Evolutionary conservation across 352 stramenopile species (phyloP).

Genomic region (Pythium biforme): DNA sequence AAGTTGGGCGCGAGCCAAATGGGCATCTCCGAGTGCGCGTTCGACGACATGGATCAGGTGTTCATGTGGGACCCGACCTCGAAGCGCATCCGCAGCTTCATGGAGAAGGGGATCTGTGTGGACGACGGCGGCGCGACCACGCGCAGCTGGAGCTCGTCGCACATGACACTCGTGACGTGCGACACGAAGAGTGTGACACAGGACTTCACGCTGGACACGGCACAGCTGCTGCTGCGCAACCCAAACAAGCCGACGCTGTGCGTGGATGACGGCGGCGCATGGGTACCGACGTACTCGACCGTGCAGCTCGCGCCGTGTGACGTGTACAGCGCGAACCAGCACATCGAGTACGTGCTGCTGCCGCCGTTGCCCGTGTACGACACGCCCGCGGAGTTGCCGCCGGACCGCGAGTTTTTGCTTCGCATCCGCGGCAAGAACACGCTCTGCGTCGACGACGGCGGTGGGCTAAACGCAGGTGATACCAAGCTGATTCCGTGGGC

Average conservation of each 20-base stretch:
- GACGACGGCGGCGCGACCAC: conserved; percentile 32
- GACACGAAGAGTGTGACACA: conserved; percentile 30
- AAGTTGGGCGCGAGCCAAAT: neutral
- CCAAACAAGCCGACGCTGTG: conserved; percentile 16
- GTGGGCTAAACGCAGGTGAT: neutral
- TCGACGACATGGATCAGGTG: conserved; percentile 5
- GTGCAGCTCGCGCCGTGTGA: conserved; percentile 29
- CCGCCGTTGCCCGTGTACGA: conserved; percentile 1
- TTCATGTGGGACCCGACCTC: conserved; percentile 27
- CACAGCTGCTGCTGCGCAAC: neutral
- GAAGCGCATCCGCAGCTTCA: conserved; percentile 20
- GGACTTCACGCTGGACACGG: conserved; percentile 24
- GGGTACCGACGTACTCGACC: conserved; percentile 18
- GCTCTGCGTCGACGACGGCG: conserved; percentile 30
- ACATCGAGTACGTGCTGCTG: conserved; percentile 21
- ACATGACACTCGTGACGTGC: conserved; percentile 20
- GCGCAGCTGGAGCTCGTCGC: conserved; percentile 17
- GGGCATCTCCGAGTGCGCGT: neutral
- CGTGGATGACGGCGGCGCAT: conserved; percentile 34
- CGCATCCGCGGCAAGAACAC: conserved; percentile 2
- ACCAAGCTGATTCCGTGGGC: conserved; percentile 5
- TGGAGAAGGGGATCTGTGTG: conserved; percentile 32
- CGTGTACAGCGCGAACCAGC: conserved; percentile 27
- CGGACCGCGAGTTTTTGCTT: conserved; percentile 10
- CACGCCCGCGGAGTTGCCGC: neutral